A percentile compares a stretch with the other conserved stretches of the same genome.
phyloP scores from a whole-genome alignment of 202 grass and related monocot species.

The Sporobolus alterniflorus region DNA sequence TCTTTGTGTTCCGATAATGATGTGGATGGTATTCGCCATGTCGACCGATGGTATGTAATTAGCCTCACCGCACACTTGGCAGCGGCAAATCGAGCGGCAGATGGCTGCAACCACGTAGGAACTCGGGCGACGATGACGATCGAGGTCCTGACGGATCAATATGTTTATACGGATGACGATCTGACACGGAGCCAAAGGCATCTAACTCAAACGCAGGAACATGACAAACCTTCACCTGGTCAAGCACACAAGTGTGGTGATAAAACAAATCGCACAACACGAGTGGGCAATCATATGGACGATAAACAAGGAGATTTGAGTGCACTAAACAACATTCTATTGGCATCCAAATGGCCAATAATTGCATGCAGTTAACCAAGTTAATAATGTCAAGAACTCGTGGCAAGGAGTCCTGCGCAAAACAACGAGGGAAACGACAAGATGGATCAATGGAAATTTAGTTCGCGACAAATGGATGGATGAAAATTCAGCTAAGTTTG shows the following conservation, averaged over 20 bases:
- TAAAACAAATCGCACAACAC: slow-evolving; percentile 25
- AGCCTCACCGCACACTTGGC: slow-evolving; percentile 61
- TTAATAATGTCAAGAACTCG: slow-evolving; percentile 5
- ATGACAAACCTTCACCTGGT: slow-evolving; percentile 12
- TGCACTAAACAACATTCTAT: slow-evolving; percentile 7
- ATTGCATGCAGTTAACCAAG: slow-evolving; percentile 26
- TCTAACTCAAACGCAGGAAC: not conserved
- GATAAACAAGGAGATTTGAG: slow-evolving; percentile 21
- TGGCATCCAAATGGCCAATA: slow-evolving; percentile 53
- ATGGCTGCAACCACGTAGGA: slow-evolving; percentile 49
- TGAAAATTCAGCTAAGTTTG: slow-evolving; percentile 7
- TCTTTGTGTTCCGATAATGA: slow-evolving; percentile 14
- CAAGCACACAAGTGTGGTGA: not conserved
- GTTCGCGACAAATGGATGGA: slow-evolving; percentile 22
- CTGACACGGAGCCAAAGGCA: slow-evolving; percentile 12
- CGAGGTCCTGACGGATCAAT: not conserved
- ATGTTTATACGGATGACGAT: not conserved
- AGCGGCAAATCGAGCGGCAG: not conserved
- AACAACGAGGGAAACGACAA: slow-evolving; percentile 17
- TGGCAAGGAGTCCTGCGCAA: slow-evolving; percentile 16
- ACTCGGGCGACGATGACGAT: slow-evolving; percentile 12
- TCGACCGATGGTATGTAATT: too few relatives aligned
- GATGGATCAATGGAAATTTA: too few relatives aligned
- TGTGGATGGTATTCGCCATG: slow-evolving; percentile 7
- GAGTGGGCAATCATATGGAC: slow-evolving; percentile 43